Base-by-base conservation (phyloP, 1,284 basidiomycete species). In the Naganishia sp. region DNA sequence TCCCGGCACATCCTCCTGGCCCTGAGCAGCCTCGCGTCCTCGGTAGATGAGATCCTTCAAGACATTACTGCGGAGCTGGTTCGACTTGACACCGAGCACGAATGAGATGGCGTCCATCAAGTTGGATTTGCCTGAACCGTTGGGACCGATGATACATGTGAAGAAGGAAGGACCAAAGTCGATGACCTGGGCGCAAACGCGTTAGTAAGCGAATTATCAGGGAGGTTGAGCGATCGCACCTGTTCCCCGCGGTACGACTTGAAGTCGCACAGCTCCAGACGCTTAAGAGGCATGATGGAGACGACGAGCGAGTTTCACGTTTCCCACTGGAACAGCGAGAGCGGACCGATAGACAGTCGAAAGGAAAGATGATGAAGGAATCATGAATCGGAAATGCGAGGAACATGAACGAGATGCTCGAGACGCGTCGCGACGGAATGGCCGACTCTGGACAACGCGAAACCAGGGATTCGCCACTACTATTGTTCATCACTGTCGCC, bases 41-140 rank as follows among this genome's bases (percentile, higher is more conserved):
- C 95, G 90, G 80, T 97, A 99, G 13, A 99, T 90, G 52, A 99
- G 84, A 78, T 99, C 96, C 73, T 90, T 92, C 42, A 99, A 84
- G 74, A 98, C 94, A 57, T 90, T 92, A 73, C 90, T 93, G 53
- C 96, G 86, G 25, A 99, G 84, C 73, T 98, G 93, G 1, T 89
- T 89, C 65, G 90, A 93, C 81, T 94, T 93, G 55, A 99, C 90
- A 39, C 96, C 95, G 10, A 99, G 87, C 6, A 99, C 96, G 77
- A 99, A 99, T 2, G 96, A 99, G 72, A 99, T 97, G 65, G 96
- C 96, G 78, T 99, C 96, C 96, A 99, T 99, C 70, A 99, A 86
- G 78, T 99, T 99, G 43, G 92, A 95, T 79, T 99, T 99, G 70
- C 96, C 96, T 3, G 94, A 94, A 66, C 96, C 96, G 88, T 99